phyloP scores from a whole-genome alignment of 2,329 filamentous ascomycete genomes.

The Ophiocordyceps camponoti-floridani region DNA sequence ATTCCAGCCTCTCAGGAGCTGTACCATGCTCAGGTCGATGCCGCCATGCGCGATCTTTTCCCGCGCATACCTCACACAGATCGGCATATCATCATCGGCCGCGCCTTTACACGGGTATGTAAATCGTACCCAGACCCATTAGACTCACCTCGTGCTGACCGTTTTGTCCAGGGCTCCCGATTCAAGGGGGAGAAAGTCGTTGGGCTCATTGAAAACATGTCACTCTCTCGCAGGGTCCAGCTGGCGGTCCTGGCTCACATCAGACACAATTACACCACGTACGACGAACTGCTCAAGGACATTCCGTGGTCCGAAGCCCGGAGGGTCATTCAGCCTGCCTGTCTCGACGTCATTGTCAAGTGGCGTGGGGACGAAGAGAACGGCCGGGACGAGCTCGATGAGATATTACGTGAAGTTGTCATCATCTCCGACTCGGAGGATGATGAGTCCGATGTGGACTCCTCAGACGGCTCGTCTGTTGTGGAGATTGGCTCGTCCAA shows the following conservation, averaged over 20 bases:
- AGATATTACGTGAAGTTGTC: slow-evolving; percentile 48
- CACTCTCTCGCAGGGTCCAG: slow-evolving; percentile 43
- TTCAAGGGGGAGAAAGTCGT: slow-evolving; percentile 37
- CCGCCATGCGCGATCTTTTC: slow-evolving; percentile 43
- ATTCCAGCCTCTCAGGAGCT: slow-evolving; percentile 41
- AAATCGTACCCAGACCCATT: neutral
- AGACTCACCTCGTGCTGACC: neutral
- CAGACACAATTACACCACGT: slow-evolving; percentile 46
- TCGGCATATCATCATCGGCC: slow-evolving; percentile 41
- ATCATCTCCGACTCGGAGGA: slow-evolving; percentile 26
- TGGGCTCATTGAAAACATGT: slow-evolving; percentile 35
- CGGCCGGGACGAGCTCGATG: slow-evolving; percentile 47
- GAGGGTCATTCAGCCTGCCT: slow-evolving; percentile 40
- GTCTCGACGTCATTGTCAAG: slow-evolving; percentile 49
- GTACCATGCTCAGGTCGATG: slow-evolving; percentile 44
- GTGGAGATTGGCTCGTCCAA: slow-evolving; percentile 6
- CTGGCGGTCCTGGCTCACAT: slow-evolving; percentile 50
- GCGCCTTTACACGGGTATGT: slow-evolving; percentile 44
- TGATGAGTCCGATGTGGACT: slow-evolving; percentile 4
- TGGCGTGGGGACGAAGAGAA: slow-evolving; percentile 56
- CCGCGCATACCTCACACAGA: slow-evolving; percentile 48
- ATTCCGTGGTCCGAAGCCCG: slow-evolving; percentile 19
- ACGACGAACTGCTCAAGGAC: slow-evolving; percentile 39
- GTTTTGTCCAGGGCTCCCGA: slow-evolving; percentile 21
- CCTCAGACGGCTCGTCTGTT: slow-evolving; percentile 13